Conservation (phyloP, 768 basidiomycete genomes). For the Pleurotus tuber-regium region DNA sequence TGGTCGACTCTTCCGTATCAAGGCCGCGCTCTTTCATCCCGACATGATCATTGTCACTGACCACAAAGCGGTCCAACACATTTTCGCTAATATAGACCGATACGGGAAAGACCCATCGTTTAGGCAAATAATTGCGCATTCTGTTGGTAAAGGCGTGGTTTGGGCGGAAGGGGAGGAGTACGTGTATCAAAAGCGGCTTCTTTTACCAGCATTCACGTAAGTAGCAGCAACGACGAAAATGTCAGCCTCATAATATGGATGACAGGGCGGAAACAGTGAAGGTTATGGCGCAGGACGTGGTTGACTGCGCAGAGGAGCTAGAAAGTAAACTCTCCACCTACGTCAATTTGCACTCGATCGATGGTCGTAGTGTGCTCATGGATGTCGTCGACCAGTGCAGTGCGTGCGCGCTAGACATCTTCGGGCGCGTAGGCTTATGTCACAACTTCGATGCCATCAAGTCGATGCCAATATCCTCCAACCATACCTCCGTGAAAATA, state of each 20-base stretch:
- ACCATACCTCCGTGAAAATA: background rate
- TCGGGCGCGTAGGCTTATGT: slow-evolving; percentile 35
- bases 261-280: slow-evolving; percentile 29
- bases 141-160: slow-evolving; percentile 30
- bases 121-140: slow-evolving; percentile 27
- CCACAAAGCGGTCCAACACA: slow-evolving; percentile 33
- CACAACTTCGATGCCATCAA: slow-evolving; percentile 31
- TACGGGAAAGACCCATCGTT: slow-evolving; percentile 31
- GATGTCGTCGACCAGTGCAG: slow-evolving; percentile 20
- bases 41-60: slow-evolving; percentile 36
- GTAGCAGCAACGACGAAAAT: slow-evolving; percentile 9
- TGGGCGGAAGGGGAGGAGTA: slow-evolving; percentile 39
- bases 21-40: slow-evolving; percentile 33
- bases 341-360: slow-evolving; percentile 13
- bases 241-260: background rate
- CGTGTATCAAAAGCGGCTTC: slow-evolving; percentile 27
- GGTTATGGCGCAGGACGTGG: slow-evolving; percentile 30
- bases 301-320: slow-evolving; percentile 25
- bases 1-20: slow-evolving; percentile 34
- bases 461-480: slow-evolving; percentile 6
- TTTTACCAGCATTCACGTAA: slow-evolving; percentile 34
- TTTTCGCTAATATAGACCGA: slow-evolving; percentile 30
- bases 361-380: slow-evolving; percentile 9
- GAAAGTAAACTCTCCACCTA: slow-evolving; percentile 20
- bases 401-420: slow-evolving; percentile 25